phyloP scores from a whole-genome alignment of 192 early-diverging fungal genomes.

The Oehlia diaphana region DNA sequence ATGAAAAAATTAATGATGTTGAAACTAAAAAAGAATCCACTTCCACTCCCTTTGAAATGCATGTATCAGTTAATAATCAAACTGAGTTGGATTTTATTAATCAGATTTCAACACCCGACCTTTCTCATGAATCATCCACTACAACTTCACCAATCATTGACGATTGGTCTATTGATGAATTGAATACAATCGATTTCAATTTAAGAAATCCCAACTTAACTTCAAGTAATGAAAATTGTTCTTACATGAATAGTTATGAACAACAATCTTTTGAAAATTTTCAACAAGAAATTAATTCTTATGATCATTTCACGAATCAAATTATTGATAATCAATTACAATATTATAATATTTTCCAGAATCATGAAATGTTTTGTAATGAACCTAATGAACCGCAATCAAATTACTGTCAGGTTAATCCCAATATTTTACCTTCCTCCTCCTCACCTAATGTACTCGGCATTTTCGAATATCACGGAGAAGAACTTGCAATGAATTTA shows the following conservation, averaged over 20 bases:
- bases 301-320: background rate
- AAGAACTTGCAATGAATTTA: background rate
- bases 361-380: background rate
- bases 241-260: background rate
- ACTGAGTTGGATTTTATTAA: background rate
- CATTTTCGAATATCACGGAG: background rate
- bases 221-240: background rate
- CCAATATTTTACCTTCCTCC: background rate
- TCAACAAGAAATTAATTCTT: background rate
- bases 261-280: background rate
- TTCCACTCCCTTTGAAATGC: background rate
- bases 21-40: no score
- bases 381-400: background rate
- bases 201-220: background rate
- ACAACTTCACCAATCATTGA: background rate
- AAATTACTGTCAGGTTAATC: background rate
- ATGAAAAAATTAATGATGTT: background rate
- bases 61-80: background rate
- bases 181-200: no score
- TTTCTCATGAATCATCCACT: background rate
- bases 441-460: background rate
- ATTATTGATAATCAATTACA: background rate
- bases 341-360: background rate
- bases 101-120: background rate
- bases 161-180: background rate